Conservation (phyloP, 257 asterid genomes). For the Gentiana dahurica region DNA sequence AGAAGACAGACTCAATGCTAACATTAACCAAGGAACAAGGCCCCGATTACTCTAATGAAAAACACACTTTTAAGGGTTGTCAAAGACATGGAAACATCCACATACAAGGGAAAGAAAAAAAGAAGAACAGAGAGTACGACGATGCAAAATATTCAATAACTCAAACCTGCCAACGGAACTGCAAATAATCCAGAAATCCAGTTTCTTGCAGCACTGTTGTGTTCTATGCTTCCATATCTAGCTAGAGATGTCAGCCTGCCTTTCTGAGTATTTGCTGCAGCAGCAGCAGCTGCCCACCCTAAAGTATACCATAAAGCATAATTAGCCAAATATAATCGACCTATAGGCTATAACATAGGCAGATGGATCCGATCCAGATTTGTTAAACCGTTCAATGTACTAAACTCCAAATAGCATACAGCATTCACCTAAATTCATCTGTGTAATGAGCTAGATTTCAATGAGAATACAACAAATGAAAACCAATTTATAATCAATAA, state of each 20-base stretch:
- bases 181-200: constrained; percentile 74
- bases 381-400: no score
- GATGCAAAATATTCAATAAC: neutral
- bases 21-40: constrained; percentile 16
- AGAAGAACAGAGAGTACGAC: neutral
- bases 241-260: constrained; percentile 60
- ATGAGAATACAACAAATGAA: no score
- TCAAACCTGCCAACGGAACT: constrained; percentile 90
- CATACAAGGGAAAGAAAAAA: neutral
- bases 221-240: constrained; percentile 41
- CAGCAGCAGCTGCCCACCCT: constrained; percentile 78
- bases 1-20: constrained; percentile 13
- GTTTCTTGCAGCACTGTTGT: constrained; percentile 47
- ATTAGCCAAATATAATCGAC: neutral
- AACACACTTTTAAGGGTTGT: neutral
- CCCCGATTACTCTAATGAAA: constrained; percentile 14
- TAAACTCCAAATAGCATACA: no score
- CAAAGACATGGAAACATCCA: neutral
- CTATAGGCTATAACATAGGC: neutral
- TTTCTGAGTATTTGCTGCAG: constrained; percentile 52
- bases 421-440: no score
- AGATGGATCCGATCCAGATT: no score
- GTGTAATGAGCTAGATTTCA: no score
- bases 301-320: constrained; percentile 26
- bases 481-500: no score